Percentiles rank a stretch among this genome's conserved stretches.
phyloP scores from a whole-genome alignment of 2,329 filamentous ascomycete species.

The Cladosporium halotolerans region DNA sequence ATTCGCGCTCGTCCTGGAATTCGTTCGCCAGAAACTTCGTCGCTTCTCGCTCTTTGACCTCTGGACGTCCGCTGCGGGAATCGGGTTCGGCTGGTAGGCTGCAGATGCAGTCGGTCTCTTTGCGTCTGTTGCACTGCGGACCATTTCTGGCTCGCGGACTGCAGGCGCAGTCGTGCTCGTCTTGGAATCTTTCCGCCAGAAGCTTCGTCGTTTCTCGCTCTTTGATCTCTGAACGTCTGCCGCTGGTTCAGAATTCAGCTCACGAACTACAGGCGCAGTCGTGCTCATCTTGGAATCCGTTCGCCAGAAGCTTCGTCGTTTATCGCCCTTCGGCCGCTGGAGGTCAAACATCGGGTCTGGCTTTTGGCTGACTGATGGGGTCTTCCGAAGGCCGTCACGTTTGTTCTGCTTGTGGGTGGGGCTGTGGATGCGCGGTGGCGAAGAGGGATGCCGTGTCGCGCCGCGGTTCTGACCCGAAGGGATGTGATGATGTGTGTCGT shows the following conservation, averaged over 20 bases:
- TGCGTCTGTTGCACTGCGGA: too few relatives aligned
- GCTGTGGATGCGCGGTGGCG: slow-evolving; percentile 8
- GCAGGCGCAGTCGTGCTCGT: slow-evolving; percentile 1
- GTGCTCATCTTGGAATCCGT: background rate
- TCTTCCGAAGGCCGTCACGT: background rate
- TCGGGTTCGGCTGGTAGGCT: background rate
- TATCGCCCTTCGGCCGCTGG: background rate
- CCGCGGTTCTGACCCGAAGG: background rate
- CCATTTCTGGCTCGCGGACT: background rate
- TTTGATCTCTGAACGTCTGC: background rate
- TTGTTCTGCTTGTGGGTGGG: background rate
- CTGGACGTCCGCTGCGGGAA: background rate
- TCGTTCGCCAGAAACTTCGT: background rate
- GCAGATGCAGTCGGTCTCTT: background rate
- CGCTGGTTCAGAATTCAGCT: too few relatives aligned
- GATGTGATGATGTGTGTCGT: slow-evolving; percentile 7
- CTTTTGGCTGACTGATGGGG: background rate
- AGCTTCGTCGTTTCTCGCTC: background rate
- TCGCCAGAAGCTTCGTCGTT: slow-evolving; percentile 6
- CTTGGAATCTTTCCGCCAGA: background rate
- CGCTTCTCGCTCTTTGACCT: background rate
- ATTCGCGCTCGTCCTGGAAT: background rate
- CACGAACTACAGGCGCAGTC: background rate
- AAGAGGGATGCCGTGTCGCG: background rate
- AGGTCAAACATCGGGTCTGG: background rate